Percentiles rank a stretch among this genome's conserved stretches.
Evolutionary conservation across 345 rosid species (phyloP).

Genomic region (Ceriops decandra): DNA sequence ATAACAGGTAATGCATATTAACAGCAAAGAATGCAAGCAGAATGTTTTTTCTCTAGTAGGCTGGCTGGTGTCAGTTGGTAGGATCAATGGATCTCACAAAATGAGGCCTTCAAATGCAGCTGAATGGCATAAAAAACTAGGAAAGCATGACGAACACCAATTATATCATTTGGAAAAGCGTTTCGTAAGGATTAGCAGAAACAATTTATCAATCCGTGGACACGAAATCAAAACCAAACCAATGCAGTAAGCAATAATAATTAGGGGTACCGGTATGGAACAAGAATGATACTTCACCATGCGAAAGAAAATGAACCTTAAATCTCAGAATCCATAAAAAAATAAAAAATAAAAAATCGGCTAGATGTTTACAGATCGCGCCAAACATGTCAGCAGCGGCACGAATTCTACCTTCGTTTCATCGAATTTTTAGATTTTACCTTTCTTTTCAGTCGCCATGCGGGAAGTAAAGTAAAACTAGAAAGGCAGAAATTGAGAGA

Average conservation of each 20-base stretch:
- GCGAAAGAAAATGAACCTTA: background rate
- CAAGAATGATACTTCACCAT: background rate
- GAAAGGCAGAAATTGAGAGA: background rate
- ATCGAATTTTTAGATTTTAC: background rate
- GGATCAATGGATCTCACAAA: background rate
- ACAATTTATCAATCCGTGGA: background rate
- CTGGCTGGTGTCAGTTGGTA: background rate
- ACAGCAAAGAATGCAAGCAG: background rate
- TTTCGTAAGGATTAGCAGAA: background rate
- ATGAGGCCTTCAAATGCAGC: background rate
- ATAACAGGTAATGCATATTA: background rate
- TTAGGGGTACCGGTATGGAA: background rate
- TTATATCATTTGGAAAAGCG: background rate
- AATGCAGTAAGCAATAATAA: background rate
- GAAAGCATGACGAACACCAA: background rate
- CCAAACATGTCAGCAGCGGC: background rate
- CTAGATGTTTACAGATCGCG: too few relatives aligned
- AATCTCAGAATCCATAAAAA: background rate
- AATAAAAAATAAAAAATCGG: background rate
- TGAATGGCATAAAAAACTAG: too few relatives aligned
- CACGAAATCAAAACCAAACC: background rate
- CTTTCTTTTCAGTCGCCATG: background rate
- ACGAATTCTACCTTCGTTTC: background rate
- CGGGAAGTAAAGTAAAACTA: background rate
- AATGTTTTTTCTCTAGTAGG: background rate